These are phyloP conservation scores for Neurospora sp. DNA, from an alignment of 495 filamentous ascomycete species.

Conservation along the genomic window DNA sequence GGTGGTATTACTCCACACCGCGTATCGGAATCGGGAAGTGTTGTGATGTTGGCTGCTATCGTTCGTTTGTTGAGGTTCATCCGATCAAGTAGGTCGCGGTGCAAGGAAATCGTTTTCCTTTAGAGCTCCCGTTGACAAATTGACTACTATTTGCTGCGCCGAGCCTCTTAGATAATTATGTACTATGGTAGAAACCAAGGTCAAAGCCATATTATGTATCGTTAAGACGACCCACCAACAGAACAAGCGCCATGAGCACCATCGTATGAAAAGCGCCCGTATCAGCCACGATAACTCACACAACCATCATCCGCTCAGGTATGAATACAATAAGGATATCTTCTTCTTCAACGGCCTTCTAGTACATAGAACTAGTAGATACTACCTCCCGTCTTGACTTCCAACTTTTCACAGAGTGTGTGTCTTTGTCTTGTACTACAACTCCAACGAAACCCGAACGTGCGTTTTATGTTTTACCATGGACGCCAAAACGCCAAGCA, in stretches of 20 bases:
- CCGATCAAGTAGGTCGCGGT: not conserved
- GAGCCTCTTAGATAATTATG: not conserved
- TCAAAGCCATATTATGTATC: not conserved
- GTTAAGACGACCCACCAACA: not conserved
- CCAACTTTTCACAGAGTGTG: not conserved
- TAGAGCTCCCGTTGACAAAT: not conserved
- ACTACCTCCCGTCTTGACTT: not conserved
- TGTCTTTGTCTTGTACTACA: not conserved
- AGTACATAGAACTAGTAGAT: not conserved
- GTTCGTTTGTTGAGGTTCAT: not conserved
- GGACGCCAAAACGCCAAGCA: conserved; percentile 17
- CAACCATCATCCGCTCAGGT: not conserved
- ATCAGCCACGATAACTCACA: not conserved
- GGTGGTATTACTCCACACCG: not conserved
- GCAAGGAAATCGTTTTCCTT: not conserved
- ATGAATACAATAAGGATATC: not conserved
- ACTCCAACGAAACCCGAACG: not conserved
- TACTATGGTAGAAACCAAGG: not conserved
- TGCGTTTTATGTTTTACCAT: conserved; percentile 1
- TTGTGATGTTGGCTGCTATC: not conserved
- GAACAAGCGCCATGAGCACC: not conserved
- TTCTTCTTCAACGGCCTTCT: not conserved
- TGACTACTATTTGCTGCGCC: not conserved
- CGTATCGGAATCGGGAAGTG: not conserved
- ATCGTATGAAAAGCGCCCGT: not conserved